Conservation (phyloP, 2,329 filamentous ascomycete genomes). For the Talaromyces sp. region DNA sequence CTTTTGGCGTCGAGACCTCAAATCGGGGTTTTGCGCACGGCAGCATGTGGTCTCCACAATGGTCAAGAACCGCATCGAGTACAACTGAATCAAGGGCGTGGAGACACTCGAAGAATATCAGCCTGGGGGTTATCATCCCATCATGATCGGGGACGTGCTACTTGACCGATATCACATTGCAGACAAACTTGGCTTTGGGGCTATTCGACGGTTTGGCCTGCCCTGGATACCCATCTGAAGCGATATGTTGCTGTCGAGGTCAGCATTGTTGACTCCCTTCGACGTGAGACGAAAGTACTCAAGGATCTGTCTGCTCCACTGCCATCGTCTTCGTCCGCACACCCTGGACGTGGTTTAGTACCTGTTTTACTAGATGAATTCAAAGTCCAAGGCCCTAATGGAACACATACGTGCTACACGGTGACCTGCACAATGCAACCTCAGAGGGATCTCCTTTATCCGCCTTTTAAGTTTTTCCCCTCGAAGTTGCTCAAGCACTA, state of each 20-base stretch:
- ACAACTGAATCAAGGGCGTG: constrained; percentile 24
- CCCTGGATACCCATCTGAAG: constrained; percentile 25
- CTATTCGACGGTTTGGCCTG: constrained; percentile 42
- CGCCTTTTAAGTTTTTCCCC: constrained; percentile 22
- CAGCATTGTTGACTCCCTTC: constrained; percentile 18
- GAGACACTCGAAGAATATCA: constrained; percentile 28
- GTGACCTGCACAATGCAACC: constrained; percentile 23
- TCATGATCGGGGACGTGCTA: constrained; percentile 28
- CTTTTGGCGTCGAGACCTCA: too few species aligned
- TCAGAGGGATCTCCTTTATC: constrained; percentile 26
- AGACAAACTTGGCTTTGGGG: constrained; percentile 42
- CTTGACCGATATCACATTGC: constrained; percentile 34
- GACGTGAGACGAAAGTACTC: constrained; percentile 21
- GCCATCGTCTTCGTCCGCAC: not conserved
- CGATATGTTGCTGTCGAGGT: constrained; percentile 30
- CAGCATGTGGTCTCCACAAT: too few species aligned
- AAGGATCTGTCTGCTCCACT: constrained; percentile 4
- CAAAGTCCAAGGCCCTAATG: constrained; percentile 25
- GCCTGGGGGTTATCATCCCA: constrained; percentile 32
- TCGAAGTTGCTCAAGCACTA: constrained; percentile 26
- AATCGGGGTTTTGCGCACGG: too few species aligned
- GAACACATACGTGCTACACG: constrained; percentile 25
- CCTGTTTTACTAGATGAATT: constrained; percentile 24
- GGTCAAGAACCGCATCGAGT: too few species aligned
- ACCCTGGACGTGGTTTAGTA: not conserved